Evolutionary conservation across 129 eudicot species (phyloP).

Genomic region (Scalesia atractyloides): DNA sequence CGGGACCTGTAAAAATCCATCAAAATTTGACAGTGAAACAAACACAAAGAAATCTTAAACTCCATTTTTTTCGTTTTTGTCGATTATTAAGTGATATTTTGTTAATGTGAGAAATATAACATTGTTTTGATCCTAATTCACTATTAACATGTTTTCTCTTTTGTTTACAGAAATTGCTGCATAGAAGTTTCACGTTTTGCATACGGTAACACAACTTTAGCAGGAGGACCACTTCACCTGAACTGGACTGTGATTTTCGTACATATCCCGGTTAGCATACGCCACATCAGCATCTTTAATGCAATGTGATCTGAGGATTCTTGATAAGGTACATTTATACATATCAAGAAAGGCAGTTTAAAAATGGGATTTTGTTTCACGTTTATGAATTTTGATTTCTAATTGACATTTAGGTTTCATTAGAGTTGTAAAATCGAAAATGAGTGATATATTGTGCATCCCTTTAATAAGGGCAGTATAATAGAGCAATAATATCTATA

Average conservation of each 20-base stretch:
- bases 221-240: constrained; percentile 37
- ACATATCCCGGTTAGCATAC: constrained; percentile 45
- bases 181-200: constrained; percentile 54
- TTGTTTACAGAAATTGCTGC: constrained; percentile 69
- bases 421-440: constrained; percentile 27
- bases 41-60: not conserved
- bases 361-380: constrained; percentile 38
- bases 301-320: constrained; percentile 31
- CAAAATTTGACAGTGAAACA: not conserved
- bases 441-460: constrained; percentile 40
- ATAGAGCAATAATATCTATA: constrained; percentile 33
- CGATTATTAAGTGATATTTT: not conserved
- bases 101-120: too few species aligned
- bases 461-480: constrained; percentile 37
- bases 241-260: constrained; percentile 44
- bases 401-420: constrained; percentile 40
- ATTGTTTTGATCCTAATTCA: not conserved
- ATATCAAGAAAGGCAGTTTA: constrained; percentile 37
- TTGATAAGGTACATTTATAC: constrained; percentile 29
- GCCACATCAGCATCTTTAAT: constrained; percentile 29
- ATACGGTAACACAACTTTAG: constrained; percentile 55
- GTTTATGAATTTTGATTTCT: constrained; percentile 34
- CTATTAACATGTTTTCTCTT: constrained; percentile 1
- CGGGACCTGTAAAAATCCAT: not conserved
- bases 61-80: not conserved